phyloP scores from a whole-genome alignment of 192 early-diverging fungal genomes.

The Coemansia sp. region DNA sequence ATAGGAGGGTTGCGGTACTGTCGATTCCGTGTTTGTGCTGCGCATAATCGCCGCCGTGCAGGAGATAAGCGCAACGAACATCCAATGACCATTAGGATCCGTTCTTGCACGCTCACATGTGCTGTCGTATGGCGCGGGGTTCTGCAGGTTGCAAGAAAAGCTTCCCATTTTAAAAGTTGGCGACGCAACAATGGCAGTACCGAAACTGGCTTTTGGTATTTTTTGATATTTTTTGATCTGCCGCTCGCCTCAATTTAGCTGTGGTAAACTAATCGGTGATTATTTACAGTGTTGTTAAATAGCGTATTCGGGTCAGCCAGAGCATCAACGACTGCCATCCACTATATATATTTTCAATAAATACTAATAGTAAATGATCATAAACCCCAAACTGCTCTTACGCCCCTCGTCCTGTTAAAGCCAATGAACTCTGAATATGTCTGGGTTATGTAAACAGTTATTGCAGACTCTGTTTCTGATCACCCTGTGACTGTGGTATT shows the following conservation, averaged over 20 bases:
- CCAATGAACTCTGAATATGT: too few relatives aligned
- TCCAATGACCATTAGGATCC: not conserved
- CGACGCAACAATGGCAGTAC: not conserved
- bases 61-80: slow-evolving; percentile 1
- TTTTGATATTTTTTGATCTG: not conserved
- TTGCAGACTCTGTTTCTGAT: too few relatives aligned
- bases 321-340: too few relatives aligned
- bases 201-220: not conserved
- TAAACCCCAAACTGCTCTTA: too few relatives aligned
- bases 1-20: not conserved
- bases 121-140: not conserved
- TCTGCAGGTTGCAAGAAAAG: not conserved
- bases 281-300: not conserved
- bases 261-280: not conserved
- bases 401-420: too few relatives aligned
- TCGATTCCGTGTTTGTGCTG: not conserved
- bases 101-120: not conserved
- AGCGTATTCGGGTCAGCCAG: too few relatives aligned
- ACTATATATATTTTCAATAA: too few relatives aligned
- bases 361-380: too few relatives aligned
- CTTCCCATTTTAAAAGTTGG: not conserved
- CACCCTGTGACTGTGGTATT: not conserved
- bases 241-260: not conserved
- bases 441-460: too few relatives aligned
- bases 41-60: slow-evolving; percentile 4